phyloP scores from a whole-genome alignment of 1,139 yeast genomes.

The Kluyveromyces marxianus region DNA sequence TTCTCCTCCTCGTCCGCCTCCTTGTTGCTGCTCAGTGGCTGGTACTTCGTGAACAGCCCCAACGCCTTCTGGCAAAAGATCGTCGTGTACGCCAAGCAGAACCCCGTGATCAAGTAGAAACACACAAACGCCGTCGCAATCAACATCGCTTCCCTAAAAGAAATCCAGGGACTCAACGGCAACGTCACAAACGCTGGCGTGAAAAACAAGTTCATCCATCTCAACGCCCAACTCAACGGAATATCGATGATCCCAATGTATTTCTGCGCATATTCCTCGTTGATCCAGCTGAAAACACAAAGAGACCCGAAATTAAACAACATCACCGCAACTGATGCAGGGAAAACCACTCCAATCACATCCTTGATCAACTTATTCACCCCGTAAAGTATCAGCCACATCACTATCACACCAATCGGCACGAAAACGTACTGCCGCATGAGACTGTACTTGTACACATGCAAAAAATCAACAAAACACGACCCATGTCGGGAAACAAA shows the following conservation, averaged over 20 bases:
- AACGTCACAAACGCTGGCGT: slow-evolving; percentile 69
- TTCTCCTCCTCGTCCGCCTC: not conserved
- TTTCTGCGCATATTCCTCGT: slow-evolving; percentile 36
- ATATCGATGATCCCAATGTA: slow-evolving; percentile 47
- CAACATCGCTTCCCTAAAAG: slow-evolving; percentile 60
- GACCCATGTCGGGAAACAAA: slow-evolving; percentile 6
- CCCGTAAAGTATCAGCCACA: slow-evolving; percentile 50
- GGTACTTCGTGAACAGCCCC: slow-evolving; percentile 14
- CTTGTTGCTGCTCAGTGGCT: not conserved
- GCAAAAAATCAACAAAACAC: slow-evolving; percentile 10
- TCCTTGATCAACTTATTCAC: slow-evolving; percentile 45
- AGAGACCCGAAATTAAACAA: slow-evolving; percentile 47
- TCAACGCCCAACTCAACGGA: slow-evolving; percentile 59
- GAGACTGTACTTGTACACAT: slow-evolving; percentile 16
- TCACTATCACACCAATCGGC: slow-evolving; percentile 34
- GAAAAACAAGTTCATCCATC: slow-evolving; percentile 75
- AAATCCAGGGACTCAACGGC: slow-evolving; percentile 57
- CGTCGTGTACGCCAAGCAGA: slow-evolving; percentile 41
- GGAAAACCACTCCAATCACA: slow-evolving; percentile 50
- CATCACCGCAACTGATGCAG: slow-evolving; percentile 74
- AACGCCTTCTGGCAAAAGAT: slow-evolving; percentile 32
- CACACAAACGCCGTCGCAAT: slow-evolving; percentile 67
- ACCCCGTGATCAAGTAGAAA: slow-evolving; percentile 51
- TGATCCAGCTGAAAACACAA: slow-evolving; percentile 27
- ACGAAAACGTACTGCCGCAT: slow-evolving; percentile 30